Evolutionary conservation across 179 eudicot genomes (phyloP).

Genomic region (Camellia oleifera): DNA sequence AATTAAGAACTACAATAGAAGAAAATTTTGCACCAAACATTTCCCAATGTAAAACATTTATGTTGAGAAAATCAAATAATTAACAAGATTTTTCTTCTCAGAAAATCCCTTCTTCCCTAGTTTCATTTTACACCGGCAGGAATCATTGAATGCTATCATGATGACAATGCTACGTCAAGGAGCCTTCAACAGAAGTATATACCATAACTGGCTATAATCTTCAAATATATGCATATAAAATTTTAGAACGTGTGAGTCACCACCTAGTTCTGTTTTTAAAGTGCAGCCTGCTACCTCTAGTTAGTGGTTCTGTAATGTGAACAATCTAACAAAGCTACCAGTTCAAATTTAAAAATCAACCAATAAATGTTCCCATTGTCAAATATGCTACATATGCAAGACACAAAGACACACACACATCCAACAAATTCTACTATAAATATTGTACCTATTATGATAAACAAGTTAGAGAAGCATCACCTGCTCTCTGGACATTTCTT

Average conservation of each 20-base stretch:
- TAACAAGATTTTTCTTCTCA: neutral
- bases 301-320: neutral
- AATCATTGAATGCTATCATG: neutral
- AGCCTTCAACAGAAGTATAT: neutral
- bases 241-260: too few relatives aligned
- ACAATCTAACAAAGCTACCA: neutral
- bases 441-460: neutral
- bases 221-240: neutral
- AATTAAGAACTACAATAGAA: too few relatives aligned
- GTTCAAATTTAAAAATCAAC: neutral
- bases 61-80: neutral
- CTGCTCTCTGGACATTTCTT: conserved; percentile 27
- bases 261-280: neutral
- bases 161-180: neutral
- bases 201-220: neutral
- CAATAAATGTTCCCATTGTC: neutral
- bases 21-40: too few relatives aligned
- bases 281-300: neutral
- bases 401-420: neutral
- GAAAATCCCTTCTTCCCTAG: neutral
- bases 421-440: neutral
- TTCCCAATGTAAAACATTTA: neutral
- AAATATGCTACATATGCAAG: neutral
- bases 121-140: neutral
- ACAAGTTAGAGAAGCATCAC: conserved; percentile 13